phyloP scores from a whole-genome alignment of 495 filamentous ascomycete species.

The Daldinia loculata region DNA sequence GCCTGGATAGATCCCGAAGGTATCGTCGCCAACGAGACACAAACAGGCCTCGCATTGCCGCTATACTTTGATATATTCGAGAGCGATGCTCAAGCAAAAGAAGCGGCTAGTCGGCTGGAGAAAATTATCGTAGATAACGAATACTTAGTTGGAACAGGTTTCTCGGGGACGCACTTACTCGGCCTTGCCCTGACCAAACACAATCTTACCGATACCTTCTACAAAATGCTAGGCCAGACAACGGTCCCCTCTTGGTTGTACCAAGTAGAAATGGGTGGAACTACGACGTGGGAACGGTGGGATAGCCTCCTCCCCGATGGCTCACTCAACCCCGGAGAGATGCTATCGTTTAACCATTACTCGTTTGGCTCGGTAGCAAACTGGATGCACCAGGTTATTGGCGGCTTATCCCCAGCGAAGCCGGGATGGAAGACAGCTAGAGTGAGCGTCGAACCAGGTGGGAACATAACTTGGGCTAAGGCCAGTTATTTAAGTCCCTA shows the following conservation, averaged over 20 bases:
- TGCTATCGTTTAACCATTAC: constrained; percentile 64
- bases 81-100: background rate
- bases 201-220: constrained; percentile 47
- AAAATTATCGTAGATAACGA: constrained; percentile 50
- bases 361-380: constrained; percentile 46
- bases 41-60: constrained; percentile 57
- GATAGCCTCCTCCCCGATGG: constrained; percentile 62
- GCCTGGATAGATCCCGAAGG: constrained; percentile 55
- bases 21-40: constrained; percentile 55
- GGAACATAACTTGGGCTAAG: constrained; percentile 44
- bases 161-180: constrained; percentile 63
- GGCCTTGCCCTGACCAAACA: constrained; percentile 53
- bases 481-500: constrained; percentile 44
- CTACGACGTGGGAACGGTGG: constrained; percentile 67
- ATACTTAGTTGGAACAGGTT: constrained; percentile 63
- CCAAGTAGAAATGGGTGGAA: constrained; percentile 60
- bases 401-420: constrained; percentile 44
- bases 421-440: constrained; percentile 50
- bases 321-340: constrained; percentile 58
- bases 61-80: constrained; percentile 54
- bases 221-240: constrained; percentile 48
- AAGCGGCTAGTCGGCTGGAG: constrained; percentile 49
- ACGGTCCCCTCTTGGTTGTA: constrained; percentile 60
- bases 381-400: constrained; percentile 48
- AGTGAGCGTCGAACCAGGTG: constrained; percentile 45